Percentiles rank a stretch among this genome's conserved stretches.
Evolutionary conservation across 139 green algal species (phyloP).

Genomic region (Astrephomene gubernaculifera): DNA sequence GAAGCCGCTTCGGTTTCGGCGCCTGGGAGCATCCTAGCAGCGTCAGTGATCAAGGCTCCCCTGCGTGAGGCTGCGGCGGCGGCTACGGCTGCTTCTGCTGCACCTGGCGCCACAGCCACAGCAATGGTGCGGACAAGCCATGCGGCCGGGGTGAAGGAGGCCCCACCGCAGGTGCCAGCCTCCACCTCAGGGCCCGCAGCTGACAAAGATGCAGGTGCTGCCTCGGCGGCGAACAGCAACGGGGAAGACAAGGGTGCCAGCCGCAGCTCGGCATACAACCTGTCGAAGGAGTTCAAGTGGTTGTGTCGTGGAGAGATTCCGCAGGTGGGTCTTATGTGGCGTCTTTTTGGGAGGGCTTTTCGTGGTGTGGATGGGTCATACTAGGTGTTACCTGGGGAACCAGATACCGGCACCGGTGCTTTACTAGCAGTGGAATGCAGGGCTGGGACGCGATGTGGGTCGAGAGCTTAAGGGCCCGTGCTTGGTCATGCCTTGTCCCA

Average conservation of each 20-base stretch:
- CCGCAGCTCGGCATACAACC: not conserved
- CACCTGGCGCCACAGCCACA: not conserved
- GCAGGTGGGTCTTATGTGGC: too few relatives aligned
- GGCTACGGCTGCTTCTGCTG: not conserved
- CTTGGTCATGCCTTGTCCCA: too few relatives aligned
- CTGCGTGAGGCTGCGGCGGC: not conserved
- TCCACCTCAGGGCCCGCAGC: not conserved
- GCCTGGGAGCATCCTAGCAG: conserved; percentile 46
- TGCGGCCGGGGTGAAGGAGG: not conserved
- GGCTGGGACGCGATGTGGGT: too few relatives aligned
- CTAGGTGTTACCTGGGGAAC: too few relatives aligned
- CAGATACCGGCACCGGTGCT: too few relatives aligned
- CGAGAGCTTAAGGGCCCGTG: too few relatives aligned
- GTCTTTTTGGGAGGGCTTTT: too few relatives aligned
- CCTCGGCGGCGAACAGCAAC: too few relatives aligned
- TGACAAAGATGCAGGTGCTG: not conserved
- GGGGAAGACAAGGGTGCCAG: too few relatives aligned
- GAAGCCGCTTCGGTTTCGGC: conserved; percentile 40
- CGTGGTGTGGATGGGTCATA: too few relatives aligned
- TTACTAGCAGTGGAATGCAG: too few relatives aligned
- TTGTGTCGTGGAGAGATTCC: conserved; percentile 17
- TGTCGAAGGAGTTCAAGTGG: conserved; percentile 45
- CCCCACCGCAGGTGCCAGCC: not conserved
- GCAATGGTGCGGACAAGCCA: not conserved
- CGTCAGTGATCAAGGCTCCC: conserved; percentile 26